These are phyloP conservation scores for Leccinum obscurum DNA, from an alignment of 768 basidiomycete genomes.

Conservation along the genomic window DNA sequence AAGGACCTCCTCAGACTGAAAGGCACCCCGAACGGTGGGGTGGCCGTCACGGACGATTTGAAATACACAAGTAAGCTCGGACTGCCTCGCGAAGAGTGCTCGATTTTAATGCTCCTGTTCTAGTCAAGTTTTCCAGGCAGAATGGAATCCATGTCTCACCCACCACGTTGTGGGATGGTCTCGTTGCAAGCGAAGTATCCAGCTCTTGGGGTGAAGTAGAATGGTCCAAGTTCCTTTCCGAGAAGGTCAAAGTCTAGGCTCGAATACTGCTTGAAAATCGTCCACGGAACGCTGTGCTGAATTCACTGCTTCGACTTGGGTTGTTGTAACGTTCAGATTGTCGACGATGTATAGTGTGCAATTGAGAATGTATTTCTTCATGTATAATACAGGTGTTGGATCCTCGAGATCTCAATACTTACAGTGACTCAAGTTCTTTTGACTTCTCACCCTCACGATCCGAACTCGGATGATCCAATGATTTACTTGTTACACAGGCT, in stretches of 20 bases:
- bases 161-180: slow-evolving; percentile 75
- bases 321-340: no score
- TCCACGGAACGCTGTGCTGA: no score
- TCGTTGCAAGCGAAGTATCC: slow-evolving; percentile 68
- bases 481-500: no score
- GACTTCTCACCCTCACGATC: no score
- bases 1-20: slow-evolving; percentile 62
- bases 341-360: no score
- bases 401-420: no score
- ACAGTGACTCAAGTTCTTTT: no score
- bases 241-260: slow-evolving; percentile 48
- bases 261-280: background rate
- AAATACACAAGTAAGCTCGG: slow-evolving; percentile 78
- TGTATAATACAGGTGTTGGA: no score
- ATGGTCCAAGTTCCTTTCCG: slow-evolving; percentile 73
- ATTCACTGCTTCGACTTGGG: no score
- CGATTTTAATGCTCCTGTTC: background rate
- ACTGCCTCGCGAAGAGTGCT: background rate
- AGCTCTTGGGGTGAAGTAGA: slow-evolving; percentile 82
- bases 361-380: no score
- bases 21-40: slow-evolving; percentile 71
- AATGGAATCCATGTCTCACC: slow-evolving; percentile 93
- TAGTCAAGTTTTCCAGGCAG: slow-evolving; percentile 90
- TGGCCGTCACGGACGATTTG: slow-evolving; percentile 79
- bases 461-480: no score